Base-by-base conservation (phyloP, 352 stramenopile genomes). In the Pythium monospermum region DNA sequence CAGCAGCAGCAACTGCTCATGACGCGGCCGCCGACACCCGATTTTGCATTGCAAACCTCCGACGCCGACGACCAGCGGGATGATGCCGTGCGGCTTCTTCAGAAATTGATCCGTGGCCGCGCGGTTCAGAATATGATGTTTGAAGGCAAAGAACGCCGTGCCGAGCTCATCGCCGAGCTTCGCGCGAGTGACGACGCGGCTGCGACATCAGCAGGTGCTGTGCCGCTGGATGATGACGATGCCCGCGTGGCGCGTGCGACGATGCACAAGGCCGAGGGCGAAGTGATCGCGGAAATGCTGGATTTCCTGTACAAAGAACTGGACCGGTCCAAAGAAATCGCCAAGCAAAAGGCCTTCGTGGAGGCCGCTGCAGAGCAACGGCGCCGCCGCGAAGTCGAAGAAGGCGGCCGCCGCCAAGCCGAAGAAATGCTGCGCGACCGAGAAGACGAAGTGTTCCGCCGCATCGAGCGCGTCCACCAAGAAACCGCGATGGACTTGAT, bases 91-190 rank as follows among this genome's bases (percentile, higher is more conserved):
- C 66, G 83, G 15, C 61, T 97, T 35, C 56, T 97, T 11, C 90
- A 97, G 66, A 83, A 90, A 46, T 66, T 97, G 3, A 47, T 97
- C 26, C 82, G 90, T 36, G 90, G 90, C 15, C 82, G 89, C 28
- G 87, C 89, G 22, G 85, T 97, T 19, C 90, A 97, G 68, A 97
- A 96, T 55, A 93, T 91, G 66, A 97, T 97, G 88, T 96, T 94
- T 50, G 87, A 97, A 38, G 90, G 84, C 62, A 96, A 95, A 37
- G 71, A 90, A 46, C 81, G 87, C 6, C 74, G 89, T 6, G 53
- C 81, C 2, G 89, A 96, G 67, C 72, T 97, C 23, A 95, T 97
- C 42, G 61, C 67, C 2, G 90, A 97, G 58, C 78, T 97, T 6
- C 78, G 85, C n/a, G 73, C 71, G 7, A 85, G 73, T 18, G 83